Percentiles rank a stretch among this genome's conserved stretches.
Conservation (phyloP, 225 moss, liverwort and hornwort genomes). For the Bryoerythrophyllum caledonicum region DNA sequence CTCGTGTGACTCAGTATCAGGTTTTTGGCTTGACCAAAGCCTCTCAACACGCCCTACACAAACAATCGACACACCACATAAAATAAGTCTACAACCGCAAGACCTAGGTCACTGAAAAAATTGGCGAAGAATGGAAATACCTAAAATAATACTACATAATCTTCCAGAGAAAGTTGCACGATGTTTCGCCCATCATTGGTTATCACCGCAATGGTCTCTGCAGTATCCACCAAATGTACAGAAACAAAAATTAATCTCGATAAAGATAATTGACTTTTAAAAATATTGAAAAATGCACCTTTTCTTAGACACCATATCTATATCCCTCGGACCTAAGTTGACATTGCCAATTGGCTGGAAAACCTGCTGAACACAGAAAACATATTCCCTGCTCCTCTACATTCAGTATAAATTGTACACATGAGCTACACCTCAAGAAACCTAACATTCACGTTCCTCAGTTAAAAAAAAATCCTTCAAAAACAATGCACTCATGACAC, state of each 20-base stretch:
- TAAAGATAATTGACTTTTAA: not conserved
- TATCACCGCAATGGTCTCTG: constrained; percentile 98
- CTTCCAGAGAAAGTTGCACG: constrained; percentile 38
- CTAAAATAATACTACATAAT: not conserved
- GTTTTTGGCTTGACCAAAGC: too few species aligned
- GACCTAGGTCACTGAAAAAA: not conserved
- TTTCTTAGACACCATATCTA: not conserved
- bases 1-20: too few species aligned
- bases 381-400: not conserved
- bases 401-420: not conserved
- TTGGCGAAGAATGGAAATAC: not conserved
- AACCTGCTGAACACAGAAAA: not conserved
- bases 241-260: constrained; percentile 15
- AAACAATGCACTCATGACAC: not conserved
- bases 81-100: not conserved
- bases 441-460: not conserved
- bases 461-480: not conserved
- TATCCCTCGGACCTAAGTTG: not conserved
- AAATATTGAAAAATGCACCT: not conserved
- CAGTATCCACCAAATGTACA: constrained; percentile 24
- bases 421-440: not conserved
- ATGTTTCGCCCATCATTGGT: constrained; percentile 99
- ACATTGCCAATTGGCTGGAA: not conserved
- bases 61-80: too few species aligned
- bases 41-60: too few species aligned